These are phyloP conservation scores for Arachnopeziza araneosa DNA, from an alignment of 2,329 filamentous ascomycete genomes.

Conservation along the genomic window DNA sequence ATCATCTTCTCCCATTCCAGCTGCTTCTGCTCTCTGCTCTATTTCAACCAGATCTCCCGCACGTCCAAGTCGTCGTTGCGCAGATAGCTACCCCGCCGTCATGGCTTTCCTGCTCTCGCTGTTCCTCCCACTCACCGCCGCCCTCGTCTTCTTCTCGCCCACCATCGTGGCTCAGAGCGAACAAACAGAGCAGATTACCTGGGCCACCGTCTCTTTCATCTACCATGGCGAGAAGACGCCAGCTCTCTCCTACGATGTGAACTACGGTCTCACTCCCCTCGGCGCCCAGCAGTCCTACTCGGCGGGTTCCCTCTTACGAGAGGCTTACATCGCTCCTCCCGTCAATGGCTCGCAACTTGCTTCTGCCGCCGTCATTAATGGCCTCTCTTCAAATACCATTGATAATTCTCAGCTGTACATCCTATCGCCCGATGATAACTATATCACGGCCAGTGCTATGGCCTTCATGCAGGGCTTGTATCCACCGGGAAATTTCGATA, in stretches of 20 bases:
- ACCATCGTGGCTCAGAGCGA: not conserved
- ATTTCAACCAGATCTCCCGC: not conserved
- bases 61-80: not conserved
- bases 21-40: not conserved
- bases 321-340: conserved; percentile 40
- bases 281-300: conserved; percentile 48
- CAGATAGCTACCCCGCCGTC: not conserved
- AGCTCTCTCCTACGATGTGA: conserved; percentile 20
- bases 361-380: conserved; percentile 36
- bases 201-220: conserved; percentile 24
- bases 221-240: conserved; percentile 51
- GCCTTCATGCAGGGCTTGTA: conserved; percentile 84
- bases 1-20: not conserved
- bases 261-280: conserved; percentile 41
- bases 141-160: not conserved
- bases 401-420: conserved; percentile 44
- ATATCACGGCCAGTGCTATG: conserved; percentile 60
- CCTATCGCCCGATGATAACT: conserved; percentile 37
- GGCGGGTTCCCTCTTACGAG: conserved; percentile 44
- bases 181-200: conserved; percentile 21
- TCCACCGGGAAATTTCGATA: conserved; percentile 47
- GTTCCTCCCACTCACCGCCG: conserved; percentile 11
- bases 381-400: conserved; percentile 39
- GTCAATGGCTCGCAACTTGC: conserved; percentile 21
- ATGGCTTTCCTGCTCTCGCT: conserved; percentile 8